Conservation (phyloP, 805 yeast genomes). For the Lachancea sp. region DNA sequence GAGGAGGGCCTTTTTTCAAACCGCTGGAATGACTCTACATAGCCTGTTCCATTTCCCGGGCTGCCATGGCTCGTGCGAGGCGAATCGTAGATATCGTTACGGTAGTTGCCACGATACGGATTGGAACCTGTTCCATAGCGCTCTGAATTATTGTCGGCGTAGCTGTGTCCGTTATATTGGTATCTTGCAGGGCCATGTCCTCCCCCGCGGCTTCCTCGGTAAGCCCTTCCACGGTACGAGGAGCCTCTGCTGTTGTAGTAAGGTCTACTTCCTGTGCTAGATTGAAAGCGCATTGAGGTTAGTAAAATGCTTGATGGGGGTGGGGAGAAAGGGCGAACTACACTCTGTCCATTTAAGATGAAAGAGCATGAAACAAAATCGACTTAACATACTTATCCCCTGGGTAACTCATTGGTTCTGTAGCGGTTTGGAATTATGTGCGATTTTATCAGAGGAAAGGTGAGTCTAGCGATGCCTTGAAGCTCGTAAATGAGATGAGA, state of each 20-base stretch:
- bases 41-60: conserved; percentile 4
- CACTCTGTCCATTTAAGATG: too few species aligned
- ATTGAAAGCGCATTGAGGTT: neutral
- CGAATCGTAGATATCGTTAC: conserved; percentile 1
- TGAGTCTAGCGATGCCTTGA: too few species aligned
- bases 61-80: neutral
- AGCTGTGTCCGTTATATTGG: neutral
- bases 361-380: neutral
- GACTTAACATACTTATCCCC: conserved; percentile 4
- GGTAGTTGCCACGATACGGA: neutral
- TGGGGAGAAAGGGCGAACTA: too few species aligned
- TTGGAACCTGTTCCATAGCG: neutral
- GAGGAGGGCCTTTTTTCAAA: neutral
- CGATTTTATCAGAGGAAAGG: too few species aligned
- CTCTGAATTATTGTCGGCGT: conserved; percentile 2
- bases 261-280: conserved; percentile 2
- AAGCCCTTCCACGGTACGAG: conserved; percentile 6
- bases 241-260: conserved; percentile 5
- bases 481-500: too few species aligned
- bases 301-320: too few species aligned
- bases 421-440: neutral
- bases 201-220: conserved; percentile 4
- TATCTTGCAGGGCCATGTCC: conserved; percentile 1
- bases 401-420: conserved; percentile 3
- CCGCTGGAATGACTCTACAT: neutral